A percentile compares a stretch with the other conserved stretches of the same genome.
phyloP scores from a whole-genome alignment of 1,139 yeast genomes.

The Suhomyces terraborum region DNA sequence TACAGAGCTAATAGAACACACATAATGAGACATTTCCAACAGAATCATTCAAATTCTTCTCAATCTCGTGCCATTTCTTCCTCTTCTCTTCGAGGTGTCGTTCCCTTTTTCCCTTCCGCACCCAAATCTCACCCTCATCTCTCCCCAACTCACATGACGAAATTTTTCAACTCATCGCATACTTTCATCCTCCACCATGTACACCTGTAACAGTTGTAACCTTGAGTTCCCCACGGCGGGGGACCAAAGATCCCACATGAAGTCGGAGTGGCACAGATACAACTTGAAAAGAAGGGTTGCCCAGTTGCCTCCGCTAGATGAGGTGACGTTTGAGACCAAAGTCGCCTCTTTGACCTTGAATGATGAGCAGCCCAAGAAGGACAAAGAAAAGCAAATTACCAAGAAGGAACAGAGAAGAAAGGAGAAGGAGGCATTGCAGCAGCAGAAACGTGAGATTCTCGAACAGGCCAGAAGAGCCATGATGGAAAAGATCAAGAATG shows the following conservation, averaged over 20 bases:
- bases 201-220: conserved; percentile 50
- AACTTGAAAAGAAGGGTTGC: conserved; percentile 64
- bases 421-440: conserved; percentile 64
- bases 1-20: too few species aligned
- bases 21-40: too few species aligned
- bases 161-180: conserved; percentile 10
- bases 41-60: too few species aligned
- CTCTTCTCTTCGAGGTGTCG: too few species aligned
- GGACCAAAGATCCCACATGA: conserved; percentile 52
- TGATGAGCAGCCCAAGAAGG: conserved; percentile 25
- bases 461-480: conserved; percentile 63
- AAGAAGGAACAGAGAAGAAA: conserved; percentile 66
- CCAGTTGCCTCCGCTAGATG: conserved; percentile 56
- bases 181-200: conserved; percentile 18
- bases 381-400: conserved; percentile 37
- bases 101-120: too few species aligned
- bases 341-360: conserved; percentile 37
- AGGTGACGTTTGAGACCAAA: conserved; percentile 48
- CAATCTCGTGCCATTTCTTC: too few species aligned
- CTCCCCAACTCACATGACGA: conserved; percentile 5
- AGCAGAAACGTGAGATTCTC: conserved; percentile 60
- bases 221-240: conserved; percentile 43
- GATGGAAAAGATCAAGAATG: conserved; percentile 36
- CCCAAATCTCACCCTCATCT: conserved; percentile 3
- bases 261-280: conserved; percentile 77